phyloP scores from a whole-genome alignment of 163 green algal species.

The Chlamydomonas reinhardtii region DNA sequence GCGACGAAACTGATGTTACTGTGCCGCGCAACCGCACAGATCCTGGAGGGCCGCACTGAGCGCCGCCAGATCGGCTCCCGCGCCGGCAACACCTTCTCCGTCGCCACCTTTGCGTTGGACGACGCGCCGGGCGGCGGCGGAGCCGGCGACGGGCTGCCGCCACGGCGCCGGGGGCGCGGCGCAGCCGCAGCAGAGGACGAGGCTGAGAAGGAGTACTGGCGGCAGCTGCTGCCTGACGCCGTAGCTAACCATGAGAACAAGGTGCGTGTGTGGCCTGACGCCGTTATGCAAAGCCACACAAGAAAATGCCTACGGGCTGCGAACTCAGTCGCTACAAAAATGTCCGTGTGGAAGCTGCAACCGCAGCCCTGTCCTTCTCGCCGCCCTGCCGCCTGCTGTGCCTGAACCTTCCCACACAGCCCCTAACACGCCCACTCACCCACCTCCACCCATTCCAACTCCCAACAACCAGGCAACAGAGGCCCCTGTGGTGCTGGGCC shows the following conservation, averaged over 20 bases:
- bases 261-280: slow-evolving; percentile 34
- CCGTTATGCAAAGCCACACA: too few species aligned
- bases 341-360: too few species aligned
- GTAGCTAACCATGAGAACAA: slow-evolving; percentile 59
- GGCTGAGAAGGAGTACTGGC: slow-evolving; percentile 70
- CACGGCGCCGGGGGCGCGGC: neutral
- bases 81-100: slow-evolving; percentile 91
- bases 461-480: neutral
- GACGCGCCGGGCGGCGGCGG: neutral
- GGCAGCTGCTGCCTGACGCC: slow-evolving; percentile 74
- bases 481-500: slow-evolving; percentile 56
- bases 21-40: slow-evolving; percentile 71
- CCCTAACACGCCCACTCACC: too few species aligned
- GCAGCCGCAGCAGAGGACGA: neutral
- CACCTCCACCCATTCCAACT: neutral
- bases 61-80: slow-evolving; percentile 86
- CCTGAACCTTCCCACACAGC: too few species aligned
- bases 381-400: too few species aligned
- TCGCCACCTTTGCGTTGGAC: slow-evolving; percentile 76
- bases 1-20: too few species aligned
- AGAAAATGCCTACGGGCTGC: too few species aligned
- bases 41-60: slow-evolving; percentile 88
- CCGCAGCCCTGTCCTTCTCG: too few species aligned
- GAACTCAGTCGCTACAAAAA: too few species aligned
- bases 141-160: neutral